phyloP scores from a whole-genome alignment of 768 basidiomycete genomes.

The Auriscalpium orientale region DNA sequence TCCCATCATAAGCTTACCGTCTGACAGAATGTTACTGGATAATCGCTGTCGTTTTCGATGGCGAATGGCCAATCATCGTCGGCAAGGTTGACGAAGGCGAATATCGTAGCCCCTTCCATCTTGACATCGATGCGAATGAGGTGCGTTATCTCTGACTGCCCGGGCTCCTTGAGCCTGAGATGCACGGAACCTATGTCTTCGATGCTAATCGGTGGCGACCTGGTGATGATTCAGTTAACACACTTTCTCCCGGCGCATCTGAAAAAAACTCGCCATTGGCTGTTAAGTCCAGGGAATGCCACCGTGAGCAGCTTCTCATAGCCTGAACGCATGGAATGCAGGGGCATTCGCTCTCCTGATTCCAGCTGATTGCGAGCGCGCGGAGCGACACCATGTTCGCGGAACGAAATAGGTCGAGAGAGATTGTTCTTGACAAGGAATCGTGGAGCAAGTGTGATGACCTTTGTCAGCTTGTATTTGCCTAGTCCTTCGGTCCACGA shows the following conservation, averaged over 20 bases:
- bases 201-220: conserved; percentile 90
- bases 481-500: conserved; percentile 94
- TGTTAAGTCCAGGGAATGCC: conserved; percentile 79
- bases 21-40: conserved; percentile 63
- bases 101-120: conserved; percentile 83
- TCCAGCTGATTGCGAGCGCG: conserved; percentile 52
- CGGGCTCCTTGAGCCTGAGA: conserved; percentile 52
- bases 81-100: conserved; percentile 64
- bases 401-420: conserved; percentile 59
- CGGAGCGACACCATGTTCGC: conserved; percentile 74
- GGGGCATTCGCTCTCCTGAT: conserved; percentile 60
- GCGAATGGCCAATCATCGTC: conserved; percentile 80
- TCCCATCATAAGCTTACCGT: conserved; percentile 37
- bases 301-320: conserved; percentile 74
- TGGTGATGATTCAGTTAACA: conserved; percentile 23
- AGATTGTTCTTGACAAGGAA: conserved; percentile 86
- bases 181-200: conserved; percentile 84
- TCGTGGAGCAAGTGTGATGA: conserved; percentile 85
- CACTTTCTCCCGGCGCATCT: neutral
- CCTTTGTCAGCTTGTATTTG: conserved; percentile 94
- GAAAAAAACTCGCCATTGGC: conserved; percentile 50
- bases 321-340: conserved; percentile 59
- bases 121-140: conserved; percentile 72
- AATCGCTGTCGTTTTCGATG: conserved; percentile 84
- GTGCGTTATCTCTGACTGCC: conserved; percentile 31